Conservation (phyloP, 176 grass and related monocot species). For the Raddia guianensis region DNA sequence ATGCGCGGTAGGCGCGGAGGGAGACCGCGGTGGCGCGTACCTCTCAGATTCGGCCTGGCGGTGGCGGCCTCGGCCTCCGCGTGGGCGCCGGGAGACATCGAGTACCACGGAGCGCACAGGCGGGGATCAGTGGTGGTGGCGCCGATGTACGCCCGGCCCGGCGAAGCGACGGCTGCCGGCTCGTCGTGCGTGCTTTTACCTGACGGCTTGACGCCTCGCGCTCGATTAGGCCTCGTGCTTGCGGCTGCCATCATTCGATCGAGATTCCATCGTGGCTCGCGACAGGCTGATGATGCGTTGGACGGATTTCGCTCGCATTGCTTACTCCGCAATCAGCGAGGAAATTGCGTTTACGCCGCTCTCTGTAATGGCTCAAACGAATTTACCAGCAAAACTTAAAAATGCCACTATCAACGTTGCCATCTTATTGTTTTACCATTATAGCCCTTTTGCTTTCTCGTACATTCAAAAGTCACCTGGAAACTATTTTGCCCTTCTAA, state of each 20-base stretch:
- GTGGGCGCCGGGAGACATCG: constrained; percentile 22
- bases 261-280: neutral
- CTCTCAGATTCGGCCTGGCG: neutral
- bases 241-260: constrained; percentile 31
- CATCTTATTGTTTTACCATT: too few relatives aligned
- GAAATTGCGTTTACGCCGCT: too few relatives aligned
- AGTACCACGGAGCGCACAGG: constrained; percentile 11
- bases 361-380: too few relatives aligned
- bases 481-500: too few relatives aligned
- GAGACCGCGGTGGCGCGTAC: constrained; percentile 32
- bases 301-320: neutral
- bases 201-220: neutral
- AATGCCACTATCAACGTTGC: too few relatives aligned
- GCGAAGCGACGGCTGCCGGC: constrained; percentile 46
- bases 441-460: too few relatives aligned
- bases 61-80: neutral
- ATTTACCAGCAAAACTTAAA: too few relatives aligned
- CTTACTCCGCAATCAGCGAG: neutral
- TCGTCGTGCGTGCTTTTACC: constrained; percentile 26
- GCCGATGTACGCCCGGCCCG: constrained; percentile 38
- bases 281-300: neutral
- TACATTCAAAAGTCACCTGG: too few relatives aligned
- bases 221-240: constrained; percentile 18
- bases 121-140: neutral
- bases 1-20: constrained; percentile 15